phyloP scores from a whole-genome alignment of 192 early-diverging fungal species.

The Blastocladiella britannica region DNA sequence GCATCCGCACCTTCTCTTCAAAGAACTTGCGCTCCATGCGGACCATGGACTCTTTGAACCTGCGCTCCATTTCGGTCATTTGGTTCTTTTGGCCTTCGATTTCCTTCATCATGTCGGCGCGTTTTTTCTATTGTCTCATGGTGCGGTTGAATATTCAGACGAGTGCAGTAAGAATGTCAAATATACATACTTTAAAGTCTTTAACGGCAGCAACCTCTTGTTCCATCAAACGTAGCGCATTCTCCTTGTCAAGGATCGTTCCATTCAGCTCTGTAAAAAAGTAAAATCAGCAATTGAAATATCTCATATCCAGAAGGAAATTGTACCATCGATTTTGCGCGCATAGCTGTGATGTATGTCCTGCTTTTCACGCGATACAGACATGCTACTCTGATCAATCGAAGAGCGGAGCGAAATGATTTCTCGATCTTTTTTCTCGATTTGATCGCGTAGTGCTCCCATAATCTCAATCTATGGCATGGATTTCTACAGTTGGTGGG shows the following conservation, averaged over 20 bases:
- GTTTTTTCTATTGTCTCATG: slow-evolving; percentile 21
- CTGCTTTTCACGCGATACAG: slow-evolving; percentile 12
- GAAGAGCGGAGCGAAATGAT: slow-evolving; percentile 20
- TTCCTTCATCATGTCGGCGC: slow-evolving; percentile 35
- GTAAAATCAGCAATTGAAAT: too few relatives aligned
- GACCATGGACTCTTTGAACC: slow-evolving; percentile 30
- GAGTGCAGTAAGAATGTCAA: too few relatives aligned
- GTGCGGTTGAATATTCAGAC: slow-evolving; percentile 2
- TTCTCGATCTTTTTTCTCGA: slow-evolving; percentile 24
- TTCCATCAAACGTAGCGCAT: slow-evolving; percentile 35
- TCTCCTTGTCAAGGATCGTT: slow-evolving; percentile 30
- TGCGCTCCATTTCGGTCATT: slow-evolving; percentile 28
- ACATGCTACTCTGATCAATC: slow-evolving; percentile 14
- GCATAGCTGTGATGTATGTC: slow-evolving; percentile 20
- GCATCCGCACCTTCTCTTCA: slow-evolving; percentile 40
- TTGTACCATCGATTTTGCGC: slow-evolving; percentile 19
- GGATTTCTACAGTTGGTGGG: neutral
- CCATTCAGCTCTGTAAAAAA: slow-evolving; percentile 25
- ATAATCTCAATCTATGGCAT: slow-evolving; percentile 33
- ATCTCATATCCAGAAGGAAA: too few relatives aligned
- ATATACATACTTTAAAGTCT: slow-evolving; percentile 38
- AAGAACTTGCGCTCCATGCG: slow-evolving; percentile 43
- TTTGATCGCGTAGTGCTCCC: slow-evolving; percentile 29
- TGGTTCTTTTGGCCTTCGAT: slow-evolving; percentile 29
- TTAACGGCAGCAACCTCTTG: slow-evolving; percentile 39